A percentile compares a stretch with the other conserved stretches of the same genome.
These are phyloP conservation scores for Clausena lansium DNA, from an alignment of 345 rosid species.

Conservation along the genomic window DNA sequence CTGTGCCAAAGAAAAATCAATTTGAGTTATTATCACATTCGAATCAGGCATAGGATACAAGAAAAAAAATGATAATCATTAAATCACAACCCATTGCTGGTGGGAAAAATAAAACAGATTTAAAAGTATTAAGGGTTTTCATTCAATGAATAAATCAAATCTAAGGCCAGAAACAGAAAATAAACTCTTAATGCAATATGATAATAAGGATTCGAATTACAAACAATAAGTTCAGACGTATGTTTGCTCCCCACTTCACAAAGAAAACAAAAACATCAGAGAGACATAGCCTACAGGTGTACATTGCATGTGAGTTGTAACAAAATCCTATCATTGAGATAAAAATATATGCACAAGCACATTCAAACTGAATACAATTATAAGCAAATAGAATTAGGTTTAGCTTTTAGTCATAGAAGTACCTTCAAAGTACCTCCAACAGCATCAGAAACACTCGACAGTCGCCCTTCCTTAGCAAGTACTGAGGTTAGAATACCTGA, in stretches of 20 bases:
- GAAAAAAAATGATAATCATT: neutral
- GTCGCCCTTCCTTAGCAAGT: conserved; percentile 68
- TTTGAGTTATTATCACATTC: neutral
- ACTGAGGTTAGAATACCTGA: conserved; percentile 84
- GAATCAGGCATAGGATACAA: neutral
- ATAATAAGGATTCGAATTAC: neutral
- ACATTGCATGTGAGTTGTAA: neutral
- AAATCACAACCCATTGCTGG: neutral
- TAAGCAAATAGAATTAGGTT: conserved; percentile 1
- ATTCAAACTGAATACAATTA: neutral
- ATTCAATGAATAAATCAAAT: neutral
- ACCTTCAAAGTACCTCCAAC: conserved; percentile 84
- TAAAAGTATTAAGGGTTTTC: neutral
- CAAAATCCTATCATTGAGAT: neutral
- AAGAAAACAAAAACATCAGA: neutral
- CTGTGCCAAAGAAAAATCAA: conserved; percentile 35
- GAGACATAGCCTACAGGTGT: neutral
- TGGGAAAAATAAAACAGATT: neutral
- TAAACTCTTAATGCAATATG: neutral
- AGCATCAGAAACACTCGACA: conserved; percentile 49
- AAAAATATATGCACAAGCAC: neutral
- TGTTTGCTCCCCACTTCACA: neutral
- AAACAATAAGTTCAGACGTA: neutral
- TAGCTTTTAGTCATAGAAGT: conserved; percentile 5
- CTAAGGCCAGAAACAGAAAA: conserved; percentile 1